Conservation (phyloP, 2,329 filamentous ascomycete species). For the Curvularia lunata region DNA sequence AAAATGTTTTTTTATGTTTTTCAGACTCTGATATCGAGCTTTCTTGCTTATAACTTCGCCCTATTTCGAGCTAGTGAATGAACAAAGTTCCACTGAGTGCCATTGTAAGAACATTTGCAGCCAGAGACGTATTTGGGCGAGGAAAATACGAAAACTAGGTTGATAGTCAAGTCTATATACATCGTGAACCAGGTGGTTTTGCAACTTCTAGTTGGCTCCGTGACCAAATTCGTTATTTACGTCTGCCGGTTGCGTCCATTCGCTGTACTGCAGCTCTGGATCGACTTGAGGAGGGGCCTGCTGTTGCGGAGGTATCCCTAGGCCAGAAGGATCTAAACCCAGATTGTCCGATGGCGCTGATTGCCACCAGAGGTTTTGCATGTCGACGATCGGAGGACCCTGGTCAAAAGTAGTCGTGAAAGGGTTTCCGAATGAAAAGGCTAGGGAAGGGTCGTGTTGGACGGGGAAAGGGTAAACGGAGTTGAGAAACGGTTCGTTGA, state of each 20-base stretch:
- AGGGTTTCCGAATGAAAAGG: slow-evolving; percentile 26
- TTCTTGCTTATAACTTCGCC: not conserved
- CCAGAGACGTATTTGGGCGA: not conserved
- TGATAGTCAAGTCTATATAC: not conserved
- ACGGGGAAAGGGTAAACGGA: not conserved
- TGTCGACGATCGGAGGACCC: slow-evolving; percentile 16
- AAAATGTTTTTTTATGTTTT: not conserved
- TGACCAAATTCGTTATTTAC: not conserved
- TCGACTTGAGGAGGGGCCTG: not conserved
- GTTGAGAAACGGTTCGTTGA: not conserved
- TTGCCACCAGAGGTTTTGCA: slow-evolving; percentile 22
- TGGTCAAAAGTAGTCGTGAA: slow-evolving; percentile 35
- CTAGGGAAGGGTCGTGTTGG: not conserved
- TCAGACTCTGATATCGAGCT: not conserved
- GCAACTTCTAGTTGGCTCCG: not conserved
- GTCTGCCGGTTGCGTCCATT: not conserved
- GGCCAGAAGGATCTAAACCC: not conserved
- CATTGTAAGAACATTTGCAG: not conserved
- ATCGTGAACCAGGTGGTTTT: not conserved
- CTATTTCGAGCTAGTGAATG: not conserved
- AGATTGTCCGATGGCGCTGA: not conserved
- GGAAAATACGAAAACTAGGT: not conserved
- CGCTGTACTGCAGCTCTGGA: slow-evolving; percentile 1
- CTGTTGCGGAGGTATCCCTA: slow-evolving; percentile 8
- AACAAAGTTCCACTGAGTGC: not conserved